Evolutionary conservation across 148 eudicot genomes (phyloP), one percentile per base, ranked within the genome.

Genomic region (Limonium bicolor): DNA sequence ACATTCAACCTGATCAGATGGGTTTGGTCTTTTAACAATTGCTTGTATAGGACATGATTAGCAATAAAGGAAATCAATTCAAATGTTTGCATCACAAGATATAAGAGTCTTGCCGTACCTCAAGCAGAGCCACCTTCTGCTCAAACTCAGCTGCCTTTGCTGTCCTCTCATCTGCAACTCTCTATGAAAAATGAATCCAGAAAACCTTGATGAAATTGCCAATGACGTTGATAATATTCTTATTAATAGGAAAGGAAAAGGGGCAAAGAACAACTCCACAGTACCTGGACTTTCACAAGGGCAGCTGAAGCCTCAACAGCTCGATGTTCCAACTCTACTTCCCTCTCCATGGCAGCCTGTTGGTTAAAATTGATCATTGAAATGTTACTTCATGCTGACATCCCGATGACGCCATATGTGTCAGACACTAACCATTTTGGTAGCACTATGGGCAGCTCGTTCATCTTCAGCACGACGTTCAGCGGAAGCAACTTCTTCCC

Each of bases 281-380:
- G 4, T 70, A 90, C 99, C 97, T 90, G 99, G 49, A 45, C 67
- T 68, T 76, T 90, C 46, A 85, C 99, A 56, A 90, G 71, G 63
- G 94, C 93, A 46, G 95, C 68, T 31, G 95, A 81, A 20, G 99
- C 74, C 48, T 90, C 95, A 58, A 85, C 55, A 65, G 95, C 85
- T 63, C 84, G 76, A 48, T 78, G 99, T 71, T 90, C 99, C 60
- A 90, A 55, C 62, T 80, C 99, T 26, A 84, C 95, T 69, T 90
- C 95, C 66, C 99, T 85, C 67, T 85, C 95, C 94, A 86, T 85
- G 47, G 88, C 66, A 70, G 94, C 82, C 99, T 90, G 66, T 55
- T 48, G 21, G 55, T 61, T 22, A n/a, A n/a, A n/a, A n/a, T n/a
- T n/a, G n/a, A n/a, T n/a, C n/a, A n/a, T n/a, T n/a, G n/a, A n/a